These are phyloP conservation scores for Pseudopithomyces maydicus DNA, from an alignment of 2,329 filamentous ascomycete species.

Conservation along the genomic window DNA sequence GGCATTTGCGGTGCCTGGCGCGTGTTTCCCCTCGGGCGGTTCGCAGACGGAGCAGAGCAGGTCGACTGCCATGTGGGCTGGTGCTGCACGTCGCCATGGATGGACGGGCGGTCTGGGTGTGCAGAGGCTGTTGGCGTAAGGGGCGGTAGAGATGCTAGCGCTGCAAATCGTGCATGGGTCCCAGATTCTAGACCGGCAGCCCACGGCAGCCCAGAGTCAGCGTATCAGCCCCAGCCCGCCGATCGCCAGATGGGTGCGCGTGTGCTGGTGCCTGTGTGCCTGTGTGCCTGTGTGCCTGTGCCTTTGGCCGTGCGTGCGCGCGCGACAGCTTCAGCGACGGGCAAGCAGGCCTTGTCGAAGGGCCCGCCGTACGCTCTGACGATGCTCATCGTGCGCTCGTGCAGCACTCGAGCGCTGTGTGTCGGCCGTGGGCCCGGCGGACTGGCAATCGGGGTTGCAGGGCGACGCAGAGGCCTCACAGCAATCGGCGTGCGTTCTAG, in stretches of 20 bases:
- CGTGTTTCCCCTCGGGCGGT: too few relatives aligned
- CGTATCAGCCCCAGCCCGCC: conserved; percentile 3
- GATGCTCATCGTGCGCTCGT: background rate
- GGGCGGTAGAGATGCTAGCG: conserved; percentile 22
- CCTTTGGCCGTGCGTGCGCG: background rate
- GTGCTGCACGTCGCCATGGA: background rate
- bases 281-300: background rate
- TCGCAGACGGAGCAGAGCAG: too few relatives aligned
- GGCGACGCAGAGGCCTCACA: conserved; percentile 28
- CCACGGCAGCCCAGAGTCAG: conserved; percentile 2
- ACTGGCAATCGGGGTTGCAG: conserved; percentile 8
- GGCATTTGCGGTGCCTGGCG: too few relatives aligned
- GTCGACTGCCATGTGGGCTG: background rate
- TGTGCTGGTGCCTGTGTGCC: background rate
- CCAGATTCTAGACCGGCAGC: conserved; percentile 21
- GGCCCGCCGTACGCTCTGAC: background rate
- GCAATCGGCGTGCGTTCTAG: conserved; percentile 36
- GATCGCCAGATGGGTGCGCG: background rate
- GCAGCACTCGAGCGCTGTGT: background rate
- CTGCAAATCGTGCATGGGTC: conserved; percentile 23
- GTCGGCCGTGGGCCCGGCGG: background rate
- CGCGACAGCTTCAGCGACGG: background rate
- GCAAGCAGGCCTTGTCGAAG: background rate
- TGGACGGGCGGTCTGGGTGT: conserved; percentile 10
- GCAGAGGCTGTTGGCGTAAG: conserved; percentile 16